These are phyloP conservation scores for Neonectria coccinea DNA, from an alignment of 2,329 filamentous ascomycete species.

Conservation along the genomic window DNA sequence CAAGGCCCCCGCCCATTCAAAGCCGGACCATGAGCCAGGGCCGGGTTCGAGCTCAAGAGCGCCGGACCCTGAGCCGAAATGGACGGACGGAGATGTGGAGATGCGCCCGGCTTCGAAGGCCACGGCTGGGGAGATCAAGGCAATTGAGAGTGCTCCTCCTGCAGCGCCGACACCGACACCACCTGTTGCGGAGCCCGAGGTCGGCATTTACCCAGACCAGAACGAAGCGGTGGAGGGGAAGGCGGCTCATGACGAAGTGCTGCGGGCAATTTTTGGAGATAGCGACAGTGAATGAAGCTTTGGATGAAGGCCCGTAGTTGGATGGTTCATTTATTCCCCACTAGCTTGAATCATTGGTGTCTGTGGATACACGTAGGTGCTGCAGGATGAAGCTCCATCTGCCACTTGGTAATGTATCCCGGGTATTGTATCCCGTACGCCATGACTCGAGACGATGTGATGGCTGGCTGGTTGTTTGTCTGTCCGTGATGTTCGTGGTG, in stretches of 20 bases:
- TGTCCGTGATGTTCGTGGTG: background rate
- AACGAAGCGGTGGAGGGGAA: constrained; percentile 77
- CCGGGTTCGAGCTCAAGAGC: constrained; percentile 29
- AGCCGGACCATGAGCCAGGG: constrained; percentile 60
- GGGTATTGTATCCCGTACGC: background rate
- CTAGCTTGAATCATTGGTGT: background rate
- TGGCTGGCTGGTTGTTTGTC: background rate
- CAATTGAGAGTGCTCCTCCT: constrained; percentile 29
- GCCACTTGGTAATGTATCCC: background rate
- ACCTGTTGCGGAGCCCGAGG: constrained; percentile 48
- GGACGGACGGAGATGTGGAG: constrained; percentile 20
- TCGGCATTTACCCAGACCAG: constrained; percentile 72
- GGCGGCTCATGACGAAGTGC: constrained; percentile 82
- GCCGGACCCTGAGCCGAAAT: constrained; percentile 27
- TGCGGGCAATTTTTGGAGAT: constrained; percentile 94
- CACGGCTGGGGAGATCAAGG: constrained; percentile 24
- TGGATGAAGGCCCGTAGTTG: background rate
- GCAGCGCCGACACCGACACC: constrained; percentile 16
- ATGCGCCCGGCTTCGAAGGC: constrained; percentile 19
- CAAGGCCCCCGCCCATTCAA: constrained; percentile 77
- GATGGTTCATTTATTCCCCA: constrained; percentile 10
- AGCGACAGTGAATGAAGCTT: constrained; percentile 72
- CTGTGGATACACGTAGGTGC: background rate
- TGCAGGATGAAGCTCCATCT: background rate
- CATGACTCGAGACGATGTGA: background rate